A percentile compares a stretch with the other conserved stretches of the same genome.
Conservation (phyloP, 495 filamentous ascomycete species). For the Letharia columbiana region DNA sequence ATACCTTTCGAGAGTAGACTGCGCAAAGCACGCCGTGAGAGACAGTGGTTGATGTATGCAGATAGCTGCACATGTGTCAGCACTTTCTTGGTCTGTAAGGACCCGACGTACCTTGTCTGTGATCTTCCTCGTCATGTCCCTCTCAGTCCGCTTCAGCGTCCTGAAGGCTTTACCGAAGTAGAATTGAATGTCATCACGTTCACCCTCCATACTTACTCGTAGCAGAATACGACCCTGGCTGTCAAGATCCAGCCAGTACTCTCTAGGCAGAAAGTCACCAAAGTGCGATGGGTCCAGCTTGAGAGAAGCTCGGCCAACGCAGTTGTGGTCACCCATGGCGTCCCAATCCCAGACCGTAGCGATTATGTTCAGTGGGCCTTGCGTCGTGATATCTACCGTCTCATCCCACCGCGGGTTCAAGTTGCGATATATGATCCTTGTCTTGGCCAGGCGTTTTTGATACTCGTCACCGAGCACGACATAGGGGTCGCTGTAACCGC, state of each 20-base stretch:
- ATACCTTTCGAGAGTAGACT: slow-evolving; percentile 65
- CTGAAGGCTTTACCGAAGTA: slow-evolving; percentile 97
- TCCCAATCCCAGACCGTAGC: slow-evolving; percentile 99
- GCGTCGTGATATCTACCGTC: slow-evolving; percentile 88
- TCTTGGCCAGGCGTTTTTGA: slow-evolving; percentile 94
- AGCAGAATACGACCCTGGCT: slow-evolving; percentile 87
- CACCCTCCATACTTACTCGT: slow-evolving; percentile 95
- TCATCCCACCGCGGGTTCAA: slow-evolving; percentile 98
- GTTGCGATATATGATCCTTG: slow-evolving; percentile 80
- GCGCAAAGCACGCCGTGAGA: slow-evolving; percentile 73
- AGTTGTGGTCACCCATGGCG: slow-evolving; percentile 93
- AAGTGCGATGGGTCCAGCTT: slow-evolving; percentile 95
- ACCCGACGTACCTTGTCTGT: slow-evolving; percentile 78
- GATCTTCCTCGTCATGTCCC: slow-evolving; percentile 96
- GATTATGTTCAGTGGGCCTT: slow-evolving; percentile 85
- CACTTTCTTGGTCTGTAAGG: slow-evolving; percentile 3
- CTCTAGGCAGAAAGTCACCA: slow-evolving; percentile 84
- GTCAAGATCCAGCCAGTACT: slow-evolving; percentile 97
- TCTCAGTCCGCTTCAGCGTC: slow-evolving; percentile 85
- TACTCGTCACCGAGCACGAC: slow-evolving; percentile 96
- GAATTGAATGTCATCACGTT: slow-evolving; percentile 96
- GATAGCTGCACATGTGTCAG: slow-evolving; percentile 56
- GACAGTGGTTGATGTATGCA: slow-evolving; percentile 81
- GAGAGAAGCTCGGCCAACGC: slow-evolving; percentile 85
- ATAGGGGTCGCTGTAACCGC: slow-evolving; percentile 91